These are phyloP conservation scores for Thinopyrum elongatum DNA, from an alignment of 176 grass and related monocot genomes.

Conservation along the genomic window DNA sequence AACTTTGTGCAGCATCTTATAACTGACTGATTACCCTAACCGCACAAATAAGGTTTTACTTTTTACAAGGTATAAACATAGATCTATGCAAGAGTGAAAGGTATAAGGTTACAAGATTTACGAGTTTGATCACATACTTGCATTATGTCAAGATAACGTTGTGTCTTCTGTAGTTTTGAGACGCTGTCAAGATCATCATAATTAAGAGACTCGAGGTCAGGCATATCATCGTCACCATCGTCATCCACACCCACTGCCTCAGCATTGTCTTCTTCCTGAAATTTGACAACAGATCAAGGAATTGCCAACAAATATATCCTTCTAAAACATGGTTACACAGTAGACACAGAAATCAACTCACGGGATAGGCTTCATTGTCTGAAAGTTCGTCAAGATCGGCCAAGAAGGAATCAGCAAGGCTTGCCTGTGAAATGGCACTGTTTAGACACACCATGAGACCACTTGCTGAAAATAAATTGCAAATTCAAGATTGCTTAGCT, in stretches of 20 bases:
- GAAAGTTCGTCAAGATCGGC: conserved; percentile 93
- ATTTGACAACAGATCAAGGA: conserved; percentile 16
- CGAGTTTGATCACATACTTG: conserved; percentile 34
- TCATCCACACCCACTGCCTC: conserved; percentile 50
- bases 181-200: conserved; percentile 68
- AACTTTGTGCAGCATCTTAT: neutral
- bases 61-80: neutral
- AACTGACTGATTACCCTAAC: neutral
- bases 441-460: neutral
- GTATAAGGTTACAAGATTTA: neutral
- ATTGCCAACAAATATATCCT: neutral
- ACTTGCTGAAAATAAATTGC: neutral
- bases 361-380: conserved; percentile 68
- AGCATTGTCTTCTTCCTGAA: conserved; percentile 54
- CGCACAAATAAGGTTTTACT: neutral
- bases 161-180: conserved; percentile 64
- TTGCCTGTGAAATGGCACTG: conserved; percentile 47
- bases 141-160: conserved; percentile 73
- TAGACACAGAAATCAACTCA: conserved; percentile 53
- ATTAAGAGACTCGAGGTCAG: conserved; percentile 58
- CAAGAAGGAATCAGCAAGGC: conserved; percentile 91
- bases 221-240: conserved; percentile 49
- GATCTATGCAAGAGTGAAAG: neutral
- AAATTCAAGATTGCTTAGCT: neutral
- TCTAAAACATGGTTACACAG: neutral